Evolutionary conservation across 73 alveolate species (phyloP), one percentile per base, ranked within the genome.

Genomic region (Blepharisma stoltei): DNA sequence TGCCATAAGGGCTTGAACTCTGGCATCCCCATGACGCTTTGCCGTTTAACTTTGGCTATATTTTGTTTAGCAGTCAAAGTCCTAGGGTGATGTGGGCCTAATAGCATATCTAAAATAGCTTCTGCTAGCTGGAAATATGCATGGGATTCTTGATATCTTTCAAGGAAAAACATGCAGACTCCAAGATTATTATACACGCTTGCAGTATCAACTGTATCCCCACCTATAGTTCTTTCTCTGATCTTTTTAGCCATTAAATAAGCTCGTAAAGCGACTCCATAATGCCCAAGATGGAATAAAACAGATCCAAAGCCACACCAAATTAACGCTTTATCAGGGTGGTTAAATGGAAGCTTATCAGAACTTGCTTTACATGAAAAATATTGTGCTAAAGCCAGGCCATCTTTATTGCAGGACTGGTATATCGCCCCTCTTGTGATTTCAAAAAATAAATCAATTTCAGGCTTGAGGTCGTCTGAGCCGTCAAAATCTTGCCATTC

Each of bases 201-300:
- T n/a, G 99, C 99, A 6, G 99, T 96, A 77, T 96, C 99, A 6
- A 95, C 92, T n/a, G 98, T 93, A 70, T 96, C 99, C 5, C 98
- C 98, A 1, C 99, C 99, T 20, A 95, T 88, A 43, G 94, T 83
- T 79, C 94, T 94, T 85, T 96, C 99, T 86, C 99, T 93, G 75
- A 93, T 88, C 81, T 96, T 98, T 79, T 97, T 81, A 7, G 99
- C 98, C 79, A 82, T 86, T 71, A 91, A 86, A 86, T 78, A 96
- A 49, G 95, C 83, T 60, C 99, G 84, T 27, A 89, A 77, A 9
- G 98, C 89, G 94, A 98, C 92, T 27, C 86, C 96, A 53, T 93
- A 96, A 78, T 96, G 99, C 54, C 94, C 98, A 89, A 92, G 82
- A 81, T 96, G 96, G 82, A 81, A 89, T 47, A 96, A 88, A 6